Base-by-base conservation (phyloP, 352 stramenopile genomes). In the Chrysophaeum taylorii region DNA sequence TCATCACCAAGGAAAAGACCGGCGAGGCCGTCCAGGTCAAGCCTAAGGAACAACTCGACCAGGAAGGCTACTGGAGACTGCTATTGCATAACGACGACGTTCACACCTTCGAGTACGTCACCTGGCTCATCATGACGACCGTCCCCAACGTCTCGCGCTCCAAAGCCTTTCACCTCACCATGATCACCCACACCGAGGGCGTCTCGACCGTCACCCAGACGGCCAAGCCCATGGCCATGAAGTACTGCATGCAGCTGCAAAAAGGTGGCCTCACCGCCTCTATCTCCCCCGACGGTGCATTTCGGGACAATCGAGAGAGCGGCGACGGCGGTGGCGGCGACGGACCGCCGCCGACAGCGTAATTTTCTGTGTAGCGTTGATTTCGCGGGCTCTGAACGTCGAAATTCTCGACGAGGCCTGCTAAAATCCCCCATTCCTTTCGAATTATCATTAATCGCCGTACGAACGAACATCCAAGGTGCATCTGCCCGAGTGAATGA, bases 51-150 rank as follows among this genome's bases (percentile, higher is more conserved):
- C n/a, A 57, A 25, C 31, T 57, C 45, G 45, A 57, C 18, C 18
- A 57, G 45, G 45, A 57, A 25, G 45, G 45, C 45, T 57, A 57
- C 45, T 57, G 50, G 50, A 31, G 57, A 2, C 57, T 66, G 23
- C n/a, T 66, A 18, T 25, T 66, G 5, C 57, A 66, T 25, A 66
- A 66, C 57, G 57, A 66, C 57, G 57, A 66, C 57, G 27, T 66
- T 23, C 57, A 66, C 57, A 66, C 57, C 57, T 66, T 66, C 27
- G 57, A 66, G 35, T 66, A 45, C 57, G 57, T 66, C 12, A 66
- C 57, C 14, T 16, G 7, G 14, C 23, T 66, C 33, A 15, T 66
- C 33, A 9, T 33, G 57, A 33, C 41, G 21, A 66, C 27, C 9
- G 27, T 66, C 57, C 35, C 57, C 33, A 66, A 31, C 12, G 33